Evolutionary conservation across 176 grass and related monocot genomes (phyloP).

Genomic region (Carex cristatella): DNA sequence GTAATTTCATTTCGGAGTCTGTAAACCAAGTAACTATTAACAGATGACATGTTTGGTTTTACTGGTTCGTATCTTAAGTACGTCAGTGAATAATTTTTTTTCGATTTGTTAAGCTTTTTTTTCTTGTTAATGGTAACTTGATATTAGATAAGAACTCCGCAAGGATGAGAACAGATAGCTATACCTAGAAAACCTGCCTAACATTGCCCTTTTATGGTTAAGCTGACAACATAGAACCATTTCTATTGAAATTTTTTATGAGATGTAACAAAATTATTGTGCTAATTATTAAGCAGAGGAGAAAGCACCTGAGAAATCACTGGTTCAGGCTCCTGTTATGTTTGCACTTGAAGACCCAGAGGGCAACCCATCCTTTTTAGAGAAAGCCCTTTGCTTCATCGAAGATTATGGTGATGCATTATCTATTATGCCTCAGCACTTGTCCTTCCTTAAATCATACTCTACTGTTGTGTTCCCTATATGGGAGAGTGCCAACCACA

Average conservation of each 20-base stretch:
- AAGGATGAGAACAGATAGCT: neutral
- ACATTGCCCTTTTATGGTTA: too few relatives aligned
- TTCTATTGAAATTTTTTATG: neutral
- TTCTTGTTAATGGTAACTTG: neutral
- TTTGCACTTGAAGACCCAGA: constrained; percentile 77
- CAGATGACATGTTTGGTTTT: neutral
- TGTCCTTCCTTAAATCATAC: neutral
- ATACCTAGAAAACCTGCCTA: neutral
- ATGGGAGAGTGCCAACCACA: neutral
- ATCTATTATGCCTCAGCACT: constrained; percentile 13
- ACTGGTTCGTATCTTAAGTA: neutral
- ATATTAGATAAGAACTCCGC: neutral
- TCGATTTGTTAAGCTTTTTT: neutral
- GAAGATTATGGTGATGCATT: constrained; percentile 73
- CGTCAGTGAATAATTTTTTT: neutral
- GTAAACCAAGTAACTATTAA: neutral
- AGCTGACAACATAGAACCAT: neutral
- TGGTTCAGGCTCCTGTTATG: constrained; percentile 59
- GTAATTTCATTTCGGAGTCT: neutral
- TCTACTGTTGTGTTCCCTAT: neutral
- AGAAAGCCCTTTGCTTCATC: constrained; percentile 91
- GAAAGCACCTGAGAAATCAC: constrained; percentile 31
- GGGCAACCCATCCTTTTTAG: constrained; percentile 86
- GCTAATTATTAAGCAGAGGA: constrained; percentile 41
- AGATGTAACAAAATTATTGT: neutral